A percentile compares a stretch with the other conserved stretches of the same genome.
Evolutionary conservation across 2,329 filamentous ascomycete species (phyloP).

Genomic region (Claviceps sp.): DNA sequence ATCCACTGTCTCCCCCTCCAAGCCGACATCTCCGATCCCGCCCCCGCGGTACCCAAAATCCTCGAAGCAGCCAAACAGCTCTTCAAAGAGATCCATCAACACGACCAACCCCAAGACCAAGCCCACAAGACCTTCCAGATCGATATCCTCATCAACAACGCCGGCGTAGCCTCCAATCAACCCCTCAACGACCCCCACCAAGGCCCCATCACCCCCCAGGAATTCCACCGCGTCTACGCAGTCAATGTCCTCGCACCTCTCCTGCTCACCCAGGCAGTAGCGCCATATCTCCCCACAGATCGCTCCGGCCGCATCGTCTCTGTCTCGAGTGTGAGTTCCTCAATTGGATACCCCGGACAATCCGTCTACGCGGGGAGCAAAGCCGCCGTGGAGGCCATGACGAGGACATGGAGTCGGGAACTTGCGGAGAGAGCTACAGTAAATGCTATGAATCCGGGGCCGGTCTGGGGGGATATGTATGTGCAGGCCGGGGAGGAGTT

Average conservation of each 20-base stretch:
- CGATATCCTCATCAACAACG: constrained; percentile 82
- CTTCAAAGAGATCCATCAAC: constrained; percentile 11
- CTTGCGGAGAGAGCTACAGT: constrained; percentile 39
- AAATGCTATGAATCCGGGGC: constrained; percentile 45
- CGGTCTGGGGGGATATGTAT: constrained; percentile 41
- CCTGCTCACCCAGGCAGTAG: constrained; percentile 59
- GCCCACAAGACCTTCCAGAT: constrained; percentile 26
- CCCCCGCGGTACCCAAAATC: constrained; percentile 14
- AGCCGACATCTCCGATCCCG: constrained; percentile 16
- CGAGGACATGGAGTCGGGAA: constrained; percentile 44
- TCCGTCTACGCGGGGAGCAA: constrained; percentile 45
- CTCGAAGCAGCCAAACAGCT: constrained; percentile 16
- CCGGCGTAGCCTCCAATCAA: constrained; percentile 57
- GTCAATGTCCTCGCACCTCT: constrained; percentile 76
- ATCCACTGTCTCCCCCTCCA: constrained; percentile 16
- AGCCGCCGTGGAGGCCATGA: constrained; percentile 46
- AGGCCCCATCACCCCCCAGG: constrained; percentile 38
- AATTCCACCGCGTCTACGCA: constrained; percentile 61
- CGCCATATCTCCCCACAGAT: constrained; percentile 56
- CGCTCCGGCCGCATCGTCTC: constrained; percentile 46
- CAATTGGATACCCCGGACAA: constrained; percentile 39
- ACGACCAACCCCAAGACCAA: constrained; percentile 3
- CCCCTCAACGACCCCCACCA: constrained; percentile 40
- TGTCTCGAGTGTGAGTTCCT: constrained; percentile 41
- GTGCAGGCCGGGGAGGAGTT: constrained; percentile 20